Percentiles rank a stretch among this genome's conserved stretches.
These are phyloP conservation scores for Noccaea caerulescens DNA, from an alignment of 345 rosid genomes.

Conservation along the genomic window DNA sequence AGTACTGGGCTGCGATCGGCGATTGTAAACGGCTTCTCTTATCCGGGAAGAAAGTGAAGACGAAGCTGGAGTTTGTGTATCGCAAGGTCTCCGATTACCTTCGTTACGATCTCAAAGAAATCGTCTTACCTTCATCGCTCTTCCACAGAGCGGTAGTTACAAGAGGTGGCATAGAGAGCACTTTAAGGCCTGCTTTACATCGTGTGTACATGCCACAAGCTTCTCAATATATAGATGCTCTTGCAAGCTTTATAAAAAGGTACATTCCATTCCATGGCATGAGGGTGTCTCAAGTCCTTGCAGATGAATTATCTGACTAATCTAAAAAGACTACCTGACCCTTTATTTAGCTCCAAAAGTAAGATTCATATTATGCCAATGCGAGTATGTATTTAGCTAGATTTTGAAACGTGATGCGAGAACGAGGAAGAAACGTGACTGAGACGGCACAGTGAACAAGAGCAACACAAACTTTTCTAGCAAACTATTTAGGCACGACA, in stretches of 20 bases:
- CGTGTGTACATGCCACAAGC: constrained; percentile 87
- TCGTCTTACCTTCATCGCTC: constrained; percentile 81
- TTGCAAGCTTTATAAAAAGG: constrained; percentile 68
- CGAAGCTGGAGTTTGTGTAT: constrained; percentile 63
- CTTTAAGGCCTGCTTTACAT: constrained; percentile 86
- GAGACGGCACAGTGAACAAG: too few relatives aligned
- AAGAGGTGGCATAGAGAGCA: constrained; percentile 83
- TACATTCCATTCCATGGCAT: constrained; percentile 45
- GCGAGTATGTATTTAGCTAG: too few relatives aligned
- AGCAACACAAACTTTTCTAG: too few relatives aligned
- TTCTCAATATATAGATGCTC: constrained; percentile 84
- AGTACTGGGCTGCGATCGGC: constrained; percentile 5
- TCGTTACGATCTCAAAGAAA: constrained; percentile 84
- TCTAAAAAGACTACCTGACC: constrained; percentile 33
- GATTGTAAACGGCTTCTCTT: not conserved
- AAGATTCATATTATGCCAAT: constrained; percentile 26
- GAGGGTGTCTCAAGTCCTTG: constrained; percentile 57
- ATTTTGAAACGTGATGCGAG: too few relatives aligned
- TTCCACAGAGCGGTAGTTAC: constrained; percentile 75
- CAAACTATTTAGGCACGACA: too few relatives aligned
- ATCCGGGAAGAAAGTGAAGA: constrained; percentile 43
- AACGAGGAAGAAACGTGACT: too few relatives aligned
- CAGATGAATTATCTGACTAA: constrained; percentile 29
- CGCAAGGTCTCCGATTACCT: constrained; percentile 71
- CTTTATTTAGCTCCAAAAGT: constrained; percentile 15